These are phyloP conservation scores for Plasmodium falciparum DNA, from an alignment of 169 alveolate genomes.

Conservation along the genomic window DNA sequence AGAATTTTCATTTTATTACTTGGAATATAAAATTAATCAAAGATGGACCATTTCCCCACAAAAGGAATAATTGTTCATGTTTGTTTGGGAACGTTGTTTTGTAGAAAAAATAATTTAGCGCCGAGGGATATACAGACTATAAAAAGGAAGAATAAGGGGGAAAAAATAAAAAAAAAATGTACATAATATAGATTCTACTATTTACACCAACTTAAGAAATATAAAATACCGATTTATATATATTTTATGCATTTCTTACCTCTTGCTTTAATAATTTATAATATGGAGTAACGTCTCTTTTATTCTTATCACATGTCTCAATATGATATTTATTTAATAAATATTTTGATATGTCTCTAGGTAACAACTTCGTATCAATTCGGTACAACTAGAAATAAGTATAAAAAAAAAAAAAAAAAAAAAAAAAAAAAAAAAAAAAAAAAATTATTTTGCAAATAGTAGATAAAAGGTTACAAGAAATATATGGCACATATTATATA, in stretches of 20 bases:
- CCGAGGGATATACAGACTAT: constrained; percentile 73
- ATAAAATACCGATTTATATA: background rate
- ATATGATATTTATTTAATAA: constrained; percentile 77
- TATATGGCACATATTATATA: background rate
- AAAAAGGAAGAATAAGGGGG: constrained; percentile 9
- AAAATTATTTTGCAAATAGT: too few species aligned
- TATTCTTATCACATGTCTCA: constrained; percentile 67
- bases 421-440: too few species aligned
- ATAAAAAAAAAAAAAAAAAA: constrained; percentile 1
- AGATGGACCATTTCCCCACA: constrained; percentile 90
- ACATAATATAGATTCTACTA: background rate
- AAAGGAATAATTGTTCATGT: constrained; percentile 87
- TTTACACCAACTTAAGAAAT: background rate
- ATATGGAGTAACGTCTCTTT: constrained; percentile 78
- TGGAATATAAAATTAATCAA: constrained; percentile 75
- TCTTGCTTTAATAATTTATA: constrained; percentile 81
- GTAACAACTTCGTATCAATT: constrained; percentile 78
- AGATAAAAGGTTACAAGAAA: too few species aligned
- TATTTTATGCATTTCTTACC: constrained; percentile 37
- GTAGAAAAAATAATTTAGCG: constrained; percentile 68
- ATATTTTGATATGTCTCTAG: constrained; percentile 77
- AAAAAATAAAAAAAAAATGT: constrained; percentile 6
- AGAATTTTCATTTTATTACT: constrained; percentile 29
- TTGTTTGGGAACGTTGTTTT: constrained; percentile 86
- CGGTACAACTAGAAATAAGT: constrained; percentile 14